phyloP scores from a whole-genome alignment of 2,329 filamentous ascomycete species.

The Neoarthrinium moseri region DNA sequence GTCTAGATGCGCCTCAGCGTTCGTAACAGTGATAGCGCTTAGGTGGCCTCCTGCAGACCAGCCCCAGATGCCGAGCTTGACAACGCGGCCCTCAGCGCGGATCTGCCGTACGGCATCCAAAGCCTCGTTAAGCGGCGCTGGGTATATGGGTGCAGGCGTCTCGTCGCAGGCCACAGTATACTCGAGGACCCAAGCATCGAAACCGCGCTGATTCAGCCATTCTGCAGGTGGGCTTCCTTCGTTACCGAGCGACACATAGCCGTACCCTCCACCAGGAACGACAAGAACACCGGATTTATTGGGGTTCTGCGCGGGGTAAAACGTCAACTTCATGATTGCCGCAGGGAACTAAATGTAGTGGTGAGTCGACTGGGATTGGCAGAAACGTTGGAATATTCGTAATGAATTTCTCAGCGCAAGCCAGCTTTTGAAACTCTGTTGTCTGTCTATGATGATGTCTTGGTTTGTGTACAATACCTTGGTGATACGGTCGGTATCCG shows the following conservation, averaged over 20 bases:
- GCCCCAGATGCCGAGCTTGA: slow-evolving; percentile 22
- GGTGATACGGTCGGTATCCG: too few relatives aligned
- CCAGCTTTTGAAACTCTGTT: too few relatives aligned
- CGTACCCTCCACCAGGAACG: slow-evolving; percentile 23
- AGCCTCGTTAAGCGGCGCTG: slow-evolving; percentile 17
- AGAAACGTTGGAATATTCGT: too few relatives aligned
- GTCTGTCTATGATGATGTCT: too few relatives aligned
- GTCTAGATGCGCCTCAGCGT: slow-evolving; percentile 13
- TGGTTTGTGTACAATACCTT: too few relatives aligned
- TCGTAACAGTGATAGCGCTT: slow-evolving; percentile 18
- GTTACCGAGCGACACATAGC: slow-evolving; percentile 15
- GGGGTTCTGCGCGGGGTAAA: not conserved
- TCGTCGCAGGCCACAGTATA: slow-evolving; percentile 17
- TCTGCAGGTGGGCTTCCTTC: slow-evolving; percentile 17
- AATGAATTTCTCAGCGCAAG: too few relatives aligned
- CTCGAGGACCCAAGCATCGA: slow-evolving; percentile 22
- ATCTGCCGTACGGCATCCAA: slow-evolving; percentile 17
- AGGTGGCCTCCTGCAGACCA: slow-evolving; percentile 23
- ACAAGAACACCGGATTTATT: slow-evolving; percentile 17
- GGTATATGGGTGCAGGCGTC: slow-evolving; percentile 15
- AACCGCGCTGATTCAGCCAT: slow-evolving; percentile 20
- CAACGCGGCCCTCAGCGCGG: slow-evolving; percentile 13
- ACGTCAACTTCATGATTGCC: not conserved
- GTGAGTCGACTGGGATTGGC: too few relatives aligned
- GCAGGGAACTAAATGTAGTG: too few relatives aligned